Conservation (phyloP, 495 filamentous ascomycete species). For the Penicillium macrosclerotiorum region DNA sequence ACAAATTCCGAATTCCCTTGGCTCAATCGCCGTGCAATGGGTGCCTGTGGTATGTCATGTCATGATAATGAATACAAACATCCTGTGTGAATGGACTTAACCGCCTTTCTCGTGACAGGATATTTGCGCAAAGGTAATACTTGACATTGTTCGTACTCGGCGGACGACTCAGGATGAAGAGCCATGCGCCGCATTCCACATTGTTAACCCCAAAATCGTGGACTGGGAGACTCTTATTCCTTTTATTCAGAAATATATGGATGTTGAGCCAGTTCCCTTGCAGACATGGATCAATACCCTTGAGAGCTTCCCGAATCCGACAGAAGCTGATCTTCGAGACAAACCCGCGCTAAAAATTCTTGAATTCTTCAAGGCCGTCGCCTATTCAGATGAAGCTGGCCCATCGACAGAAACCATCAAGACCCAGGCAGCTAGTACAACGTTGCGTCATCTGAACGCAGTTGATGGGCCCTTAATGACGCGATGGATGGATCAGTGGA, state of each 20-base stretch:
- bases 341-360: constrained; percentile 26
- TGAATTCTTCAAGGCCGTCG: constrained; percentile 18
- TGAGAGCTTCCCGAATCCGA: constrained; percentile 11
- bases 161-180: constrained; percentile 3
- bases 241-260: constrained; percentile 2
- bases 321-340: constrained; percentile 13
- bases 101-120: too few relatives aligned
- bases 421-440: not conserved
- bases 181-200: constrained; percentile 17
- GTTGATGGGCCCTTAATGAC: not conserved
- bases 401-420: not conserved
- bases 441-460: not conserved
- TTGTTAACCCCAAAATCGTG: constrained; percentile 21
- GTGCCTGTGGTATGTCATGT: constrained; percentile 14
- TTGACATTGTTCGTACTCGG: constrained; percentile 10
- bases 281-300: constrained; percentile 19
- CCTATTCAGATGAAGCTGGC: constrained; percentile 4
- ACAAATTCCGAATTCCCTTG: constrained; percentile 11
- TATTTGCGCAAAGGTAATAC: constrained; percentile 13
- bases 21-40: constrained; percentile 16
- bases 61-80: not conserved
- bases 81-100: too few relatives aligned
- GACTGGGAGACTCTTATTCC: constrained; percentile 20
- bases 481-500: not conserved
- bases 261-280: constrained; percentile 8